phyloP scores from a whole-genome alignment of 768 basidiomycete species.

The Psilocybe subaeruginosa region DNA sequence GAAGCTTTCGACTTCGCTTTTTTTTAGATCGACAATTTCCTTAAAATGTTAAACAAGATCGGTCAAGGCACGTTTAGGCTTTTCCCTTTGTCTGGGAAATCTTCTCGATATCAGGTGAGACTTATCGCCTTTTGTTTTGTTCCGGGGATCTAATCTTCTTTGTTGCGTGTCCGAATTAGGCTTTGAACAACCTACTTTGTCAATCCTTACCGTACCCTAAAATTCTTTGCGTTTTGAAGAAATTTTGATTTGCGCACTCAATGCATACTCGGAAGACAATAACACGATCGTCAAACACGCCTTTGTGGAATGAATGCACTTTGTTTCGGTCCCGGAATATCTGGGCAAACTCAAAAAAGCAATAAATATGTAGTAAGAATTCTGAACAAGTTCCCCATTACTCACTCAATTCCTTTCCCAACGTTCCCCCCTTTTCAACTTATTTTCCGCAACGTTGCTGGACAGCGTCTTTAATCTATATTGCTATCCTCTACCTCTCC shows the following conservation, averaged over 20 bases:
- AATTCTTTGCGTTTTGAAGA: slow-evolving; percentile 12
- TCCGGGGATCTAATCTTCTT: slow-evolving; percentile 14
- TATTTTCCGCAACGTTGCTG: slow-evolving; percentile 42
- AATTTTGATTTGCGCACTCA: slow-evolving; percentile 16
- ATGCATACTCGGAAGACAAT: slow-evolving; percentile 24
- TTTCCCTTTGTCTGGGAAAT: slow-evolving; percentile 18
- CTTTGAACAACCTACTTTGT: slow-evolving; percentile 16
- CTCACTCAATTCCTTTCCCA: slow-evolving; percentile 18
- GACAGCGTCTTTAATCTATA: slow-evolving; percentile 40
- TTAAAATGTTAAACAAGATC: slow-evolving; percentile 14
- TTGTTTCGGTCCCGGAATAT: slow-evolving; percentile 27
- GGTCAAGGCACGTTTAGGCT: slow-evolving; percentile 1
- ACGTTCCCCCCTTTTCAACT: slow-evolving; percentile 14
- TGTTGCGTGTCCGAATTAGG: slow-evolving; percentile 12
- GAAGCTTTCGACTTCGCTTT: not conserved
- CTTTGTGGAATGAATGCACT: slow-evolving; percentile 19
- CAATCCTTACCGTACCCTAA: slow-evolving; percentile 6
- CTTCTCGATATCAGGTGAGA: slow-evolving; percentile 23
- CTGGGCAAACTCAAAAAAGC: slow-evolving; percentile 9
- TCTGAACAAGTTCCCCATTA: slow-evolving; percentile 10
- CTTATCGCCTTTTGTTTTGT: slow-evolving; percentile 18
- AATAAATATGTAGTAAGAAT: slow-evolving; percentile 23
- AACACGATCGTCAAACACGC: slow-evolving; percentile 20
- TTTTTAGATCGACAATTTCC: slow-evolving; percentile 3
- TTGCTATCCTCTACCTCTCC: slow-evolving; percentile 8